Percentiles rank a stretch among this genome's conserved stretches.
Evolutionary conservation across 257 asterid species (phyloP).

Genomic region (Forsythia viridissima): DNA sequence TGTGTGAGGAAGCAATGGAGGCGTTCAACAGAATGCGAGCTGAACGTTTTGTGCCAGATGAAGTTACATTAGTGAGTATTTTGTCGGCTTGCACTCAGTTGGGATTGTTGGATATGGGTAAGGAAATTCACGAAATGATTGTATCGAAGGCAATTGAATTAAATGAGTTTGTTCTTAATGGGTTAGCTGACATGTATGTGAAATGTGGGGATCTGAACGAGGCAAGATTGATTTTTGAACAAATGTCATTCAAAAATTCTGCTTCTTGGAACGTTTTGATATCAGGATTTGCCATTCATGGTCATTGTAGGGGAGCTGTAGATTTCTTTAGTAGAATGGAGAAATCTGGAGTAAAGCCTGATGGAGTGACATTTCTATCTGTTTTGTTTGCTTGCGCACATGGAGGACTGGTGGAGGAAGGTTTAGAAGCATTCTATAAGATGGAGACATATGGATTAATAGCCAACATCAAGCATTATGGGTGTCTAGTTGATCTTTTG

Average conservation of each 20-base stretch:
- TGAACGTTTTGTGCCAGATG: conserved; percentile 73
- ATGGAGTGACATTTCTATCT: conserved; percentile 60
- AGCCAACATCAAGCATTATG: conserved; percentile 68
- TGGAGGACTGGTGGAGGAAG: conserved; percentile 78
- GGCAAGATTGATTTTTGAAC: conserved; percentile 59
- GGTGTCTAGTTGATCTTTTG: conserved; percentile 73
- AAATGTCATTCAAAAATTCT: conserved; percentile 26
- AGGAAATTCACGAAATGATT: conserved; percentile 59
- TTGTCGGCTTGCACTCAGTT: conserved; percentile 81
- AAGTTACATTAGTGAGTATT: conserved; percentile 66
- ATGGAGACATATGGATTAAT: conserved; percentile 54
- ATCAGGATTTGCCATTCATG: conserved; percentile 61
- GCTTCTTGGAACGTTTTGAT: conserved; percentile 74
- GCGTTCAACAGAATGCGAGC: conserved; percentile 58
- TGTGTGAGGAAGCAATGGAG: conserved; percentile 51
- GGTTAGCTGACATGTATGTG: conserved; percentile 81
- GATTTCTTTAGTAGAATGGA: conserved; percentile 53
- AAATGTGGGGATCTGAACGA: conserved; percentile 75
- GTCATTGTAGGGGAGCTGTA: conserved; percentile 58
- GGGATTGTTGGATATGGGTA: conserved; percentile 60
- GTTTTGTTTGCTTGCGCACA: conserved; percentile 80
- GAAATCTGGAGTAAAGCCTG: conserved; percentile 44
- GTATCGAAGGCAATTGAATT: conserved; percentile 38
- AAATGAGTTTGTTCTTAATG: conserved; percentile 65
- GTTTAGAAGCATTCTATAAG: conserved; percentile 54